Evolutionary conservation across 2,329 filamentous ascomycete species (phyloP).

Genomic region (Hymenoscyphus infarciens): DNA sequence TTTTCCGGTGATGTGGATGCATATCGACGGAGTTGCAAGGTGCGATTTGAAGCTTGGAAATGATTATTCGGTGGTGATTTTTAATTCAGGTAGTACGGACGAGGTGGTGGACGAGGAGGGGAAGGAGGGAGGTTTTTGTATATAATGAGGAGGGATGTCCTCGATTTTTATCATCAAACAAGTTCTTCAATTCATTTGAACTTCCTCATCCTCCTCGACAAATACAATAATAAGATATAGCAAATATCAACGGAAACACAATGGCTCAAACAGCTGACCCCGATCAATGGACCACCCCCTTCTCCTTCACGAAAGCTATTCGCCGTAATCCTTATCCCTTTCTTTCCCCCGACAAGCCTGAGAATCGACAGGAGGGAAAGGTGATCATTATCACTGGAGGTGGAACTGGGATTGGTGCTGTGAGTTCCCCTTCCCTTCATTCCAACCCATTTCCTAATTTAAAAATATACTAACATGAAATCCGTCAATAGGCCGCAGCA

Average conservation of each 20-base stretch:
- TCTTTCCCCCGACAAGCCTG: background rate
- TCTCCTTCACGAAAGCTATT: slow-evolving; percentile 9
- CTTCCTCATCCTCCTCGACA: background rate
- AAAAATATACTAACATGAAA: too few relatives aligned
- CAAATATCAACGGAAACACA: background rate
- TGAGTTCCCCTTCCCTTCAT: background rate
- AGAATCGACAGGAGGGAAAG: slow-evolving; percentile 5
- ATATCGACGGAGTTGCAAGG: too few relatives aligned
- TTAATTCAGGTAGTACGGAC: too few relatives aligned
- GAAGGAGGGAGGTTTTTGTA: too few relatives aligned
- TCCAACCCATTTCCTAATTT: too few relatives aligned
- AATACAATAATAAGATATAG: too few relatives aligned
- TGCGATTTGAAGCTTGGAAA: too few relatives aligned
- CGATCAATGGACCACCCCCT: slow-evolving; percentile 1
- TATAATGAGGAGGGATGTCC: too few relatives aligned
- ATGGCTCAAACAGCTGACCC: slow-evolving; percentile 13
- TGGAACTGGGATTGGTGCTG: slow-evolving; percentile 9
- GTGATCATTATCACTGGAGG: slow-evolving; percentile 6
- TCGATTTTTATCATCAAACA: too few relatives aligned
- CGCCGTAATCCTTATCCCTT: slow-evolving; percentile 8
- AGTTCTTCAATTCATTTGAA: background rate
- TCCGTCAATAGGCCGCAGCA: slow-evolving; percentile 10
- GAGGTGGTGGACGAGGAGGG: too few relatives aligned
- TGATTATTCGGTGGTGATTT: too few relatives aligned
- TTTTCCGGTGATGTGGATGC: too few relatives aligned